Percentiles rank a stretch among this genome's conserved stretches.
Evolutionary conservation across 176 grass and related monocot genomes (phyloP).

Genomic region (Melocanna baccifera): DNA sequence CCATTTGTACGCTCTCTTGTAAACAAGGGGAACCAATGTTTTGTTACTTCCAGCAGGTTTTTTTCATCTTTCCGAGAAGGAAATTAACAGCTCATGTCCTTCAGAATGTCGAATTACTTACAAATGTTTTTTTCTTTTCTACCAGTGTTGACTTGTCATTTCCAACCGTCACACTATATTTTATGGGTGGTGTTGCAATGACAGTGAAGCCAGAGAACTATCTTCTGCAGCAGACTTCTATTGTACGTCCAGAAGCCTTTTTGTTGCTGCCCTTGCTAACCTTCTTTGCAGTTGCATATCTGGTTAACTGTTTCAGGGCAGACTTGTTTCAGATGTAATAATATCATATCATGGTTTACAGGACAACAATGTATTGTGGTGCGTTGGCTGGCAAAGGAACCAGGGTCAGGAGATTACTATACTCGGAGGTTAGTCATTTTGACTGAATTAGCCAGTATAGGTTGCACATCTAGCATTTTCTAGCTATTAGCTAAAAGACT

Average conservation of each 20-base stretch:
- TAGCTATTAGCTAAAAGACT: neutral
- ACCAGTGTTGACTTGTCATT: conserved; percentile 80
- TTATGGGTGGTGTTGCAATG: conserved; percentile 78
- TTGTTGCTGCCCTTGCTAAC: conserved; percentile 8
- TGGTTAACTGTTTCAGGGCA: conserved; percentile 6
- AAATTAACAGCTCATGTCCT: conserved; percentile 25
- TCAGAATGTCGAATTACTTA: conserved; percentile 22
- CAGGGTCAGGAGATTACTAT: conserved; percentile 79
- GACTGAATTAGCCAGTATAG: conserved; percentile 1
- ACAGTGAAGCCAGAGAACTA: conserved; percentile 88
- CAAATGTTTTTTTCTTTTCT: conserved; percentile 16
- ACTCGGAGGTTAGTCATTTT: conserved; percentile 72
- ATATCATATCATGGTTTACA: conserved; percentile 43
- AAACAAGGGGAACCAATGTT: conserved; percentile 78
- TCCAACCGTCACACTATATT: conserved; percentile 77
- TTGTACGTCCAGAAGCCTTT: conserved; percentile 48
- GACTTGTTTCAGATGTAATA: conserved; percentile 20
- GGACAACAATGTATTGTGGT: conserved; percentile 77
- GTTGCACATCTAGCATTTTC: neutral
- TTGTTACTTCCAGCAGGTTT: conserved; percentile 85
- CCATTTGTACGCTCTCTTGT: conserved; percentile 53
- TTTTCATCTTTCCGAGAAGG: conserved; percentile 6
- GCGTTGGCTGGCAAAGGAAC: conserved; percentile 96
- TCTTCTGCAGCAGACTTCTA: conserved; percentile 73
- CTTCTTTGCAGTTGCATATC: conserved; percentile 1